Evolutionary conservation across 1,139 yeast genomes (phyloP).

Genomic region (Geotrichum siamense): DNA sequence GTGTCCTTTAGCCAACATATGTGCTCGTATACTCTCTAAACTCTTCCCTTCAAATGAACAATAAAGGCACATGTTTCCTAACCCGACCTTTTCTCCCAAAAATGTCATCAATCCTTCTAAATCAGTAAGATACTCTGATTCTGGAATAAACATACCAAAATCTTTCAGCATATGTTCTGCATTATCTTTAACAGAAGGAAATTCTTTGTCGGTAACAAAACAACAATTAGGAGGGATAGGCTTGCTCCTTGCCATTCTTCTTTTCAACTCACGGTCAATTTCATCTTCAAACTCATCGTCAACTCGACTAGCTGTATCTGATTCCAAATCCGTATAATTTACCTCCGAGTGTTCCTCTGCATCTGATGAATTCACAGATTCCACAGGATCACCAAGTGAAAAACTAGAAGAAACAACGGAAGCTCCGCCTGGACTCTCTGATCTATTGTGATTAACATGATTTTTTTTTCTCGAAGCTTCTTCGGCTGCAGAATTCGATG

Average conservation of each 20-base stretch:
- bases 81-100: slow-evolving; percentile 74
- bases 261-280: slow-evolving; percentile 32
- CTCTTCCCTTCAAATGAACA: slow-evolving; percentile 80
- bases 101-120: slow-evolving; percentile 64
- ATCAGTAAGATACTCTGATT: slow-evolving; percentile 59
- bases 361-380: slow-evolving; percentile 28
- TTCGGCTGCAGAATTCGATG: slow-evolving; percentile 18
- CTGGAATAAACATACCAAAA: slow-evolving; percentile 87
- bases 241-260: slow-evolving; percentile 44
- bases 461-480: slow-evolving; percentile 10
- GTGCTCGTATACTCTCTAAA: slow-evolving; percentile 84
- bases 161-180: slow-evolving; percentile 65
- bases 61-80: slow-evolving; percentile 77
- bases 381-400: slow-evolving; percentile 54
- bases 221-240: slow-evolving; percentile 70
- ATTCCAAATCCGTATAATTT: slow-evolving; percentile 8
- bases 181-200: slow-evolving; percentile 51
- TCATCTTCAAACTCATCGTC: slow-evolving; percentile 32
- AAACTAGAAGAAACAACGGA: slow-evolving; percentile 56
- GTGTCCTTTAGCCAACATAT: slow-evolving; percentile 79
- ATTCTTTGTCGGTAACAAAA: slow-evolving; percentile 60
- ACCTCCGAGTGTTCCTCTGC: slow-evolving; percentile 15
- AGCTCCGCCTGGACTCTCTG: slow-evolving; percentile 15
- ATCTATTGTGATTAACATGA: slow-evolving; percentile 8
- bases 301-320: slow-evolving; percentile 15